Evolutionary conservation across 1,139 yeast genomes (phyloP).

Genomic region (Geotrichum bryndzae): DNA sequence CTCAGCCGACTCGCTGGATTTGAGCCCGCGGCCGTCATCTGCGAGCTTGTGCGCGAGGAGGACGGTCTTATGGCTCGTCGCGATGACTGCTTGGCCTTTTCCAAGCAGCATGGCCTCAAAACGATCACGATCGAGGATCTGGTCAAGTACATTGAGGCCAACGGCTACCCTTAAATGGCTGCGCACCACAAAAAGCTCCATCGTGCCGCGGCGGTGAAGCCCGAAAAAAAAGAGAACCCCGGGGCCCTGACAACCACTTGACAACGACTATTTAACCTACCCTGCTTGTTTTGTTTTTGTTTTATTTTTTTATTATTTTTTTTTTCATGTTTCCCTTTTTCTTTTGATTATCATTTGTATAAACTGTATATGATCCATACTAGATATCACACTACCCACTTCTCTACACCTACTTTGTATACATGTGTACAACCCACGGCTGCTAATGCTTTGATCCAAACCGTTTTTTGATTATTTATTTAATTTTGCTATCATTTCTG

Average conservation of each 20-base stretch:
- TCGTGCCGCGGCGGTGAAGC: too few relatives aligned
- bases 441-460: too few relatives aligned
- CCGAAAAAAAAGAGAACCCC: background rate
- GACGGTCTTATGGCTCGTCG: conserved; percentile 96
- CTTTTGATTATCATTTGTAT: too few relatives aligned
- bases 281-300: background rate
- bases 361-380: too few relatives aligned
- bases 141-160: conserved; percentile 45
- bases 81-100: conserved; percentile 73
- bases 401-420: too few relatives aligned
- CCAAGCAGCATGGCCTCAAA: conserved; percentile 56
- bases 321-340: conserved; percentile 28
- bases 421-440: too few relatives aligned
- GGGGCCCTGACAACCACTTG: background rate
- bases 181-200: too few relatives aligned
- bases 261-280: background rate
- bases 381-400: too few relatives aligned
- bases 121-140: conserved; percentile 77
- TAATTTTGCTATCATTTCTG: too few relatives aligned
- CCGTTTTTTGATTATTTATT: too few relatives aligned
- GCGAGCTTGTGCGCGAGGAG: conserved; percentile 87
- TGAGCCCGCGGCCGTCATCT: conserved; percentile 84
- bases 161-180: conserved; percentile 3
- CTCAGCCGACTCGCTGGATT: conserved; percentile 70
- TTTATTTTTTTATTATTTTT: background rate